A percentile compares a stretch with the other conserved stretches of the same genome.
Evolutionary conservation across 129 eudicot species (phyloP).

Genomic region (Mikania micrantha): DNA sequence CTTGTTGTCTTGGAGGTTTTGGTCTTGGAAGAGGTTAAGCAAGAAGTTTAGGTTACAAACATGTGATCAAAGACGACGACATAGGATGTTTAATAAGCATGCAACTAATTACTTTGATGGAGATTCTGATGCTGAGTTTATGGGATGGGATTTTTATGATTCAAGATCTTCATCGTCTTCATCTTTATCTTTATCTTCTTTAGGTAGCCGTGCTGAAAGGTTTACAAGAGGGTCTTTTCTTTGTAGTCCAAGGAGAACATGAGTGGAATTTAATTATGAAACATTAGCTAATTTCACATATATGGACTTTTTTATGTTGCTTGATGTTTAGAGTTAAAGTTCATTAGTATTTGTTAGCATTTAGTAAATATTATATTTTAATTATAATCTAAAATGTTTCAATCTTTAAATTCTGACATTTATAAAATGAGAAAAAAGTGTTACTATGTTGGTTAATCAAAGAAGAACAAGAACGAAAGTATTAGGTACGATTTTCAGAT

Average conservation of each 20-base stretch:
- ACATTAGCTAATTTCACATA: no score
- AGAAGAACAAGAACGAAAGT: no score
- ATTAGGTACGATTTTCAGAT: no score
- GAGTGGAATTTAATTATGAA: neutral
- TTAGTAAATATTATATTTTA: no score
- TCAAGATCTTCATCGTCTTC: constrained; percentile 28
- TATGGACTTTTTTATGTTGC: no score
- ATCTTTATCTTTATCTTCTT: constrained; percentile 24
- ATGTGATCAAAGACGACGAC: constrained; percentile 10
- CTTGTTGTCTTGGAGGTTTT: constrained; percentile 16
- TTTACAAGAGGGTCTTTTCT: constrained; percentile 20
- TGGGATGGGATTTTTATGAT: constrained; percentile 25
- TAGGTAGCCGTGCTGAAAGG: constrained; percentile 21
- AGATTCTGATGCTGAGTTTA: constrained; percentile 27
- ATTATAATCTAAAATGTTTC: no score
- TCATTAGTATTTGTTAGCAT: no score
- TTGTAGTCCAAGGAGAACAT: constrained; percentile 29
- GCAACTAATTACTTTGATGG: constrained; percentile 26
- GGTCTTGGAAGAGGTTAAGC: constrained; percentile 48
- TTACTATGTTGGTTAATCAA: no score
- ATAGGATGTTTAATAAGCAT: constrained; percentile 23
- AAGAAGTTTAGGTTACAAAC: constrained; percentile 19
- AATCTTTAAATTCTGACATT: no score
- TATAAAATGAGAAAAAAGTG: no score
- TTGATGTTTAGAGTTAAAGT: no score